A percentile compares a stretch with the other conserved stretches of the same genome.
Conservation (phyloP, 1,284 basidiomycete species). For the Cryptococcus deneoformans region DNA sequence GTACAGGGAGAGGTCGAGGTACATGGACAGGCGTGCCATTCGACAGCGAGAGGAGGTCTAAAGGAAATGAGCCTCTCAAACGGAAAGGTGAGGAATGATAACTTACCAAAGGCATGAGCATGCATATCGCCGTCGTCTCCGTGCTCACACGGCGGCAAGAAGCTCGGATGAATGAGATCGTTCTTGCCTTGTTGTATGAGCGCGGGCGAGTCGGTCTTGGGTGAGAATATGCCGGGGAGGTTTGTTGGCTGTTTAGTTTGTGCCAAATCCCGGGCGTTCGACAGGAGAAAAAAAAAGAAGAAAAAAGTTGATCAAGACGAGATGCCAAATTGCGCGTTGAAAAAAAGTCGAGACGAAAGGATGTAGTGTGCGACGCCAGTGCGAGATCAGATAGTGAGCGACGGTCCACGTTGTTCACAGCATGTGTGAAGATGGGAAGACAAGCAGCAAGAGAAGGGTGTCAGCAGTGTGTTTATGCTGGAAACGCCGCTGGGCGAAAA, state of each 20-base stretch:
- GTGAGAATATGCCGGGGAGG: conserved; percentile 12
- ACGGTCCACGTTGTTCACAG: too few relatives aligned
- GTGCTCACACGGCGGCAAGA: conserved; percentile 44
- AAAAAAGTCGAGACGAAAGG: not conserved
- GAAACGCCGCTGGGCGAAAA: not conserved
- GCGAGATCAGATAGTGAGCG: too few relatives aligned
- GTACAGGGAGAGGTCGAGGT: conserved; percentile 8
- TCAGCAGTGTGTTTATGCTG: too few relatives aligned
- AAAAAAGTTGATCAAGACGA: conserved; percentile 1
- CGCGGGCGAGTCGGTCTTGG: conserved; percentile 10
- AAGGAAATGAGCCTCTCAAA: not conserved
- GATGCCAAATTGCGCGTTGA: not conserved
- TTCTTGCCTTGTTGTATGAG: conserved; percentile 15
- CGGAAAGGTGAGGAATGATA: not conserved
- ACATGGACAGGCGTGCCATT: conserved; percentile 9
- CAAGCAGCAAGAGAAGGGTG: not conserved
- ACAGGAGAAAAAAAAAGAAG: conserved; percentile 2
- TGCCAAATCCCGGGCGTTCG: not conserved
- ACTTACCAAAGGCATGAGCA: conserved; percentile 46
- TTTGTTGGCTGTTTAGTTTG: conserved; percentile 7
- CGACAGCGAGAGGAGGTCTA: conserved; percentile 41
- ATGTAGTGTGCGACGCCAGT: not conserved
- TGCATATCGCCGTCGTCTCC: conserved; percentile 42
- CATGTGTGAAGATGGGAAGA: not conserved
- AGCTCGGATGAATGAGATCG: conserved; percentile 39